Evolutionary conservation across 2,329 filamentous ascomycete species (phyloP).

Genomic region (Calonectria hawksworthii): DNA sequence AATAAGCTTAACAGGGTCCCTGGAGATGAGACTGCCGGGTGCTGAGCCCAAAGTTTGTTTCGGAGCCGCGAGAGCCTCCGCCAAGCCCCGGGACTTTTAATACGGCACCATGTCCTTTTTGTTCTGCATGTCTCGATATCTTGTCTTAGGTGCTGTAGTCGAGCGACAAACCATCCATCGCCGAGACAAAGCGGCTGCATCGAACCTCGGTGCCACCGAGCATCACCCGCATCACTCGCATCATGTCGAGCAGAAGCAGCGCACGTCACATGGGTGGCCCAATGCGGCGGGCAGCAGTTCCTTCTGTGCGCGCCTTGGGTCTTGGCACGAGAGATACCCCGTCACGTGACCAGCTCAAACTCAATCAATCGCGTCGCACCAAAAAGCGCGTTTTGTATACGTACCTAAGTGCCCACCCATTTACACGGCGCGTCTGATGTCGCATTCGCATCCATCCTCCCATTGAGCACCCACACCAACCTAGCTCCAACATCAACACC

Average conservation of each 20-base stretch:
- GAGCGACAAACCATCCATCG: not conserved
- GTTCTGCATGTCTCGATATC: not conserved
- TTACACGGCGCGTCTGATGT: not conserved
- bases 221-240: slow-evolving; percentile 1
- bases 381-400: not conserved
- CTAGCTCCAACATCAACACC: not conserved
- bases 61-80: slow-evolving; percentile 2
- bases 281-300: not conserved
- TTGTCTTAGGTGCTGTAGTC: not conserved
- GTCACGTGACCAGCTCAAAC: not conserved
- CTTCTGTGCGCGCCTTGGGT: not conserved
- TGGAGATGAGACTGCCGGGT: not conserved
- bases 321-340: not conserved
- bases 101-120: not conserved
- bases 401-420: not conserved
- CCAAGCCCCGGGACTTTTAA: not conserved
- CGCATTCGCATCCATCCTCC: not conserved
- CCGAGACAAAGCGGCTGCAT: not conserved
- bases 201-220: not conserved
- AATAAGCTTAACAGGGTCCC: slow-evolving; percentile 9
- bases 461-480: not conserved
- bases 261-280: not conserved
- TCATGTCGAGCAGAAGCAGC: not conserved
- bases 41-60: slow-evolving; percentile 4
- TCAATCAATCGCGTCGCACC: not conserved